Evolutionary conservation across 2,329 filamentous ascomycete species (phyloP).

Genomic region (Fusarium sarcochroum): DNA sequence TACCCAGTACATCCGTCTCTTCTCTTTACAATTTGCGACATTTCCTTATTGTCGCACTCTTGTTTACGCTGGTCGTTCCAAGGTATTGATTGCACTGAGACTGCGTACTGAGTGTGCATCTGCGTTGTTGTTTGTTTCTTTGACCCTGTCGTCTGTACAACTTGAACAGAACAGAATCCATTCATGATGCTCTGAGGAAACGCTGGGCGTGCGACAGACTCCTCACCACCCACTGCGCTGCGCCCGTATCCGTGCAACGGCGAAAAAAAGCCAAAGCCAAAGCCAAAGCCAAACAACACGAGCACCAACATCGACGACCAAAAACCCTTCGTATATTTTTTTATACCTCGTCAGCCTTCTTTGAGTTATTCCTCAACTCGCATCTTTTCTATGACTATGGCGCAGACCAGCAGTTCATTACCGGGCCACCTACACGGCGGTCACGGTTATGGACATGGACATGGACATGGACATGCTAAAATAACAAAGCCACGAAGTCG

Average conservation of each 20-base stretch:
- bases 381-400: conserved; percentile 43
- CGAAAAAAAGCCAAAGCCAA: conserved; percentile 28
- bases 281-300: conserved; percentile 32
- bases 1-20: conserved; percentile 14
- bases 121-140: conserved; percentile 25
- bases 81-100: conserved; percentile 6
- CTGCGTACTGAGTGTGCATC: conserved; percentile 4
- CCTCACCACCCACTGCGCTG: conserved; percentile 41
- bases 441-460: conserved; percentile 39
- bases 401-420: conserved; percentile 43
- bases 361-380: conserved; percentile 3
- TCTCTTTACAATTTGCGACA: conserved; percentile 34
- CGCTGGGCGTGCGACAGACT: conserved; percentile 47
- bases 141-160: conserved; percentile 34
- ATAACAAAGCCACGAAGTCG: conserved; percentile 63
- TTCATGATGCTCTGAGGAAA: conserved; percentile 50
- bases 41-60: conserved; percentile 34
- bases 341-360: neutral
- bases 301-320: conserved; percentile 26
- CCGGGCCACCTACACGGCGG: conserved; percentile 43
- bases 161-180: conserved; percentile 34
- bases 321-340: conserved; percentile 36
- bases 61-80: conserved; percentile 42
- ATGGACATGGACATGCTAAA: conserved; percentile 44
- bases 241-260: conserved; percentile 48